A percentile compares a stretch with the other conserved stretches of the same genome.
phyloP scores from a whole-genome alignment of 2,329 filamentous ascomycete genomes.

The Fusarium annulatum region DNA sequence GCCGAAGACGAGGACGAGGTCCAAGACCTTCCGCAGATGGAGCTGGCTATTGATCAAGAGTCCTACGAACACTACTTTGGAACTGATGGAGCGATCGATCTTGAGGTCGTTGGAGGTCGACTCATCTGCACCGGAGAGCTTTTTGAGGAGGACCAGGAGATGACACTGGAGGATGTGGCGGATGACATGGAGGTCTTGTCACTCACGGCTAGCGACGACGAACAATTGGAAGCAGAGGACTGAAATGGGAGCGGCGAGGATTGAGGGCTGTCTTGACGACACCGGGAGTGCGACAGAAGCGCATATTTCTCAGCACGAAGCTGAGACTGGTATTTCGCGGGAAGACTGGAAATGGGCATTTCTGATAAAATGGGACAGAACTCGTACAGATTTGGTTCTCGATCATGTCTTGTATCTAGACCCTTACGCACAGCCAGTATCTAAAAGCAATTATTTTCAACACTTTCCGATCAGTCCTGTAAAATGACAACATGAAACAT shows the following conservation, averaged over 20 bases:
- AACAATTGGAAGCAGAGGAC: background rate
- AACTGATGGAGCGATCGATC: slow-evolving; percentile 38
- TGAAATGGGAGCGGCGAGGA: too few relatives aligned
- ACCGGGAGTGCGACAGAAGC: background rate
- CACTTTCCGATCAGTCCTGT: too few relatives aligned
- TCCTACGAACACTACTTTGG: slow-evolving; percentile 43
- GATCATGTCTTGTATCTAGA: background rate
- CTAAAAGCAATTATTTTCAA: slow-evolving; percentile 9
- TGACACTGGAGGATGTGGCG: background rate
- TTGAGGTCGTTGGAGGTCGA: slow-evolving; percentile 42
- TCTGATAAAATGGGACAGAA: slow-evolving; percentile 4
- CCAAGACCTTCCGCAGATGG: slow-evolving; percentile 44
- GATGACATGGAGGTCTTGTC: background rate
- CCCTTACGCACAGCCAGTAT: background rate
- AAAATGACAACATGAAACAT: background rate
- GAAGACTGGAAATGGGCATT: slow-evolving; percentile 30
- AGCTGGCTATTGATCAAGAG: slow-evolving; percentile 46
- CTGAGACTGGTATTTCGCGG: background rate
- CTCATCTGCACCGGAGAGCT: slow-evolving; percentile 35
- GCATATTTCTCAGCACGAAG: background rate
- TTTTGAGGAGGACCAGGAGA: slow-evolving; percentile 23
- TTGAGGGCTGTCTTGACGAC: background rate
- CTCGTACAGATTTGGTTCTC: background rate
- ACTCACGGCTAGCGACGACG: background rate
- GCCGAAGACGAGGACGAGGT: slow-evolving; percentile 43